Percentiles rank a stretch among this genome's conserved stretches.
Conservation (phyloP, 208 protist genomes). For the Tritrichomonas foetus region DNA sequence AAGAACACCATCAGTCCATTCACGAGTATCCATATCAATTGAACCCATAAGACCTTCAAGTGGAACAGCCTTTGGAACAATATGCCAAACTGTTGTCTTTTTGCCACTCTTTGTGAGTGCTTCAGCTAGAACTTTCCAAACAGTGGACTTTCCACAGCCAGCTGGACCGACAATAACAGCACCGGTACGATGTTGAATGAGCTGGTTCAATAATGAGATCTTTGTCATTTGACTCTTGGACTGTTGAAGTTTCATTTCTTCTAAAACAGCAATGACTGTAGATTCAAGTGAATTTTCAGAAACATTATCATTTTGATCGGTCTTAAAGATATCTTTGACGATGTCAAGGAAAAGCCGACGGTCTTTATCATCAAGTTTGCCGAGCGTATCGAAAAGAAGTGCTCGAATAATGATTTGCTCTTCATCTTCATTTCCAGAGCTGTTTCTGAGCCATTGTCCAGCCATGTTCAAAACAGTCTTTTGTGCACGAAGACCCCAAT, state of each 20-base stretch:
- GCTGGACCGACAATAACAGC: constrained; percentile 90
- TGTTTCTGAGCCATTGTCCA: not conserved
- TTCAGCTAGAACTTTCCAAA: constrained; percentile 79
- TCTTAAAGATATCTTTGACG: constrained; percentile 90
- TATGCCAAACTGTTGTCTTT: constrained; percentile 69
- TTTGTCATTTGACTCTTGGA: constrained; percentile 48
- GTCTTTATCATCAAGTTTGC: constrained; percentile 91
- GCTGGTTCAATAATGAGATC: constrained; percentile 78
- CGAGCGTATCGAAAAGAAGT: constrained; percentile 89
- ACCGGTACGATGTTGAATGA: constrained; percentile 87
- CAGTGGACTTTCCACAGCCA: constrained; percentile 88
- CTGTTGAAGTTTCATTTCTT: not conserved
- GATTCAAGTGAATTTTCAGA: not conserved
- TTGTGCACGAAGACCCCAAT: constrained; percentile 93
- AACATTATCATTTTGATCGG: constrained; percentile 39
- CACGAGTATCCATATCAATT: constrained; percentile 92
- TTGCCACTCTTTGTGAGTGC: constrained; percentile 79
- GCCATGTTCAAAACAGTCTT: constrained; percentile 77
- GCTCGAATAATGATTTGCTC: constrained; percentile 89
- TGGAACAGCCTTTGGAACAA: constrained; percentile 90
- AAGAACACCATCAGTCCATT: constrained; percentile 93
- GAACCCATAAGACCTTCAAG: constrained; percentile 73
- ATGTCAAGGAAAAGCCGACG: constrained; percentile 84
- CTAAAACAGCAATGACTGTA: constrained; percentile 61
- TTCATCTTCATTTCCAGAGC: constrained; percentile 38